Percentiles rank a stretch among this genome's conserved stretches.
Conservation (phyloP, 805 yeast species). For the Komagataella pastoris region DNA sequence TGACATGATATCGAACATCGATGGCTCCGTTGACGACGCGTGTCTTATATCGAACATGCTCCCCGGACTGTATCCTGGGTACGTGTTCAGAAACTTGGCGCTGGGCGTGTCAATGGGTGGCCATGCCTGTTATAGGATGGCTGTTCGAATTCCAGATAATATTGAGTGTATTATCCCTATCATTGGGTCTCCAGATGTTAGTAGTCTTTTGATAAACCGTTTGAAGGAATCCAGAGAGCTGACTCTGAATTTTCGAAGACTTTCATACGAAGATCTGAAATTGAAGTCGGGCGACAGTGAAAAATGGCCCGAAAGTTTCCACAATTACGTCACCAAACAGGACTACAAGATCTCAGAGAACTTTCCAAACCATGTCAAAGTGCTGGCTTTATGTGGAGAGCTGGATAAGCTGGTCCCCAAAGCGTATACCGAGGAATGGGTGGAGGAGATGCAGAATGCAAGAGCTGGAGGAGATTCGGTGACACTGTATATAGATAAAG, state of each 20-base stretch:
- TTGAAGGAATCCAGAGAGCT: conserved; percentile 7
- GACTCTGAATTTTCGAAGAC: neutral
- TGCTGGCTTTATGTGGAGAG: conserved; percentile 6
- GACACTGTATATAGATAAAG: neutral
- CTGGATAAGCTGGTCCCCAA: conserved; percentile 5
- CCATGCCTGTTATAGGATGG: conserved; percentile 36
- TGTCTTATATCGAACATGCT: conserved; percentile 28
- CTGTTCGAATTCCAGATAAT: conserved; percentile 20
- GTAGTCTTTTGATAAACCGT: conserved; percentile 29
- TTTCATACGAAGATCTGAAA: neutral
- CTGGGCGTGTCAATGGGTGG: conserved; percentile 46
- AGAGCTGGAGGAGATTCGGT: conserved; percentile 5
- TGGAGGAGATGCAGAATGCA: conserved; percentile 1
- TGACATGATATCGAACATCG: conserved; percentile 34
- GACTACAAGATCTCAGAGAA: conserved; percentile 6
- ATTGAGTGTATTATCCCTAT: conserved; percentile 32
- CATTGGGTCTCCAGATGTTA: conserved; percentile 34
- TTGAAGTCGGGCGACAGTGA: conserved; percentile 1
- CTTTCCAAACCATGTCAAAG: conserved; percentile 6
- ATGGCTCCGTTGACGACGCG: conserved; percentile 32
- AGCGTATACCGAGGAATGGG: conserved; percentile 3
- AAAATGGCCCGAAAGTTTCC: conserved; percentile 5
- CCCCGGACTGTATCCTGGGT: conserved; percentile 20
- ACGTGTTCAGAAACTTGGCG: conserved; percentile 21
- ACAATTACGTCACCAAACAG: conserved; percentile 4